These are phyloP conservation scores for Abrus precatorius DNA, from an alignment of 306 rosid genomes.

Conservation along the genomic window DNA sequence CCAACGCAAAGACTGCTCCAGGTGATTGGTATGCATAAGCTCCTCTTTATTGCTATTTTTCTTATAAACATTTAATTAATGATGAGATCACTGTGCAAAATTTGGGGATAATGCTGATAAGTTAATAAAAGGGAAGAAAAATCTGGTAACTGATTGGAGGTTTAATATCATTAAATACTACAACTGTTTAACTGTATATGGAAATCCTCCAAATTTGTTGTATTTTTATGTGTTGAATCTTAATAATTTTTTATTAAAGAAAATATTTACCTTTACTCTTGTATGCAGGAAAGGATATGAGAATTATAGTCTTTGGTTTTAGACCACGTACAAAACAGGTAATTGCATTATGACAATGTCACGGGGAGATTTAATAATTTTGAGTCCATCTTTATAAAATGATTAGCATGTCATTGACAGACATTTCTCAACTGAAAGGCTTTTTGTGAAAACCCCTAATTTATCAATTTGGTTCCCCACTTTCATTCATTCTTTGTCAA, in stretches of 20 bases:
- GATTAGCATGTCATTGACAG: background rate
- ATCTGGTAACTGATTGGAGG: slow-evolving; percentile 11
- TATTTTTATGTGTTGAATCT: background rate
- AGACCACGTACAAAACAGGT: slow-evolving; percentile 96
- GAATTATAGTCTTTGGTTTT: slow-evolving; percentile 90
- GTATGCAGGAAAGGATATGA: slow-evolving; percentile 94
- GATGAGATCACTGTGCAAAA: slow-evolving; percentile 20
- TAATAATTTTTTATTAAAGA: background rate
- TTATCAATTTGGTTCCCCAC: background rate
- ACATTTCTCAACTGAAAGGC: slow-evolving; percentile 25
- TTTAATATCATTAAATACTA: slow-evolving; percentile 1
- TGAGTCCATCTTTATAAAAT: background rate
- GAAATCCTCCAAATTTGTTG: slow-evolving; percentile 33
- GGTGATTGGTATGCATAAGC: slow-evolving; percentile 84
- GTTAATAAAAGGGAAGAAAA: slow-evolving; percentile 28
- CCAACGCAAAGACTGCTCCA: slow-evolving; percentile 79
- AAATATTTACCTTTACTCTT: slow-evolving; percentile 43
- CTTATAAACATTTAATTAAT: slow-evolving; percentile 36
- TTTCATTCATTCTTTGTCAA: background rate
- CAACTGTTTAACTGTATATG: background rate
- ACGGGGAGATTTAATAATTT: slow-evolving; percentile 2
- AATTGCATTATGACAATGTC: slow-evolving; percentile 40
- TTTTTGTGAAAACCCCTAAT: background rate
- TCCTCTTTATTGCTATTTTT: slow-evolving; percentile 26
- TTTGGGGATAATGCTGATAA: slow-evolving; percentile 20